Base-by-base conservation (phyloP, 23 red algal genomes). In the Agarophyton chilense region DNA sequence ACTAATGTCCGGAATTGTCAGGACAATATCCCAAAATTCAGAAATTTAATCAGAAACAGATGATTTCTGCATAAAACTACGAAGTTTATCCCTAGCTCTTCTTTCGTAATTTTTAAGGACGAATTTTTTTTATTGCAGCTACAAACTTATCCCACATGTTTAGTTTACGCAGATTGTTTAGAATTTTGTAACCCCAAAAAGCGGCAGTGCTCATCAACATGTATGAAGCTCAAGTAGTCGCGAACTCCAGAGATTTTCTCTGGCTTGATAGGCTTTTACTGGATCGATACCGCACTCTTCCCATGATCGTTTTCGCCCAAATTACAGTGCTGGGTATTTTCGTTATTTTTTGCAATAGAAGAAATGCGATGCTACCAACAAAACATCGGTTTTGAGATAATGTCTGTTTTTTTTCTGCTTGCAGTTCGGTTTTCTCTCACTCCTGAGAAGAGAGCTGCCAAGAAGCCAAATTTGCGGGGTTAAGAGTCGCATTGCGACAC, bases 1-100 rank as follows among this genome's bases (percentile, higher is more conserved):
- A 16, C 28, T 43, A 4, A 53, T 64, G 26, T 84, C 79, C 39
- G 56, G 52, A 16, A 84, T 84, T 8, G 1, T 84, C 40, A 84
- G 16, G 8, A 65, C 38, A 13, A 84, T 46, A 21, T 61, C 67
- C 55, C 79, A 16, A 54, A 66, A 84, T 5, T 44, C 28, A 0
- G 54, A 84, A 6, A 84, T 28, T 10, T 84, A 65, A 5, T 6
- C 22, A 12, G 79, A 28, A 10, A 84, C 79, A 1, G 56, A 67
- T 24, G 18, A 0, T 40, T 22, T 65, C 44, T 84, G 79, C 35
- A 41, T 61, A 0, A 38, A 38, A 0, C 11, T 19, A 3, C 79
- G 31, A 8, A 61, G 25, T 14, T 9, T 43, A 21, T 84, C 56
- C 25, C 79, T n/a, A 53, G 55, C 55, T n/a, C 79, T 4, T 5